Percentiles rank a stretch among this genome's conserved stretches.
Conservation (phyloP, 1,284 basidiomycete genomes). For the Ustilago shanxiensis region DNA sequence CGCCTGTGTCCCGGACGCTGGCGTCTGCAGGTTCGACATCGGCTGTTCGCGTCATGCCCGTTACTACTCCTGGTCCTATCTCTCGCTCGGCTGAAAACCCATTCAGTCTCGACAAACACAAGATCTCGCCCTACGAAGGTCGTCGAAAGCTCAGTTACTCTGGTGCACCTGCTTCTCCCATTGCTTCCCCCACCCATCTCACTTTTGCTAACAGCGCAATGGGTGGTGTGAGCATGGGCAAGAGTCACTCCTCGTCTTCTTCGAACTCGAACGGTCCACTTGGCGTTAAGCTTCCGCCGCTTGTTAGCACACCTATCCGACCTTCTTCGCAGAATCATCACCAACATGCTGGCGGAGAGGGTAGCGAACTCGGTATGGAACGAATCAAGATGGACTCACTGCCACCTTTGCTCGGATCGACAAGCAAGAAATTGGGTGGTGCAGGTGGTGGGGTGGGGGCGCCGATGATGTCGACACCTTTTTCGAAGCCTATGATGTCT, state of each 20-base stretch:
- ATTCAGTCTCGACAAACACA: slow-evolving; percentile 64
- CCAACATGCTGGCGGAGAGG: not conserved
- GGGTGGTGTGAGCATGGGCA: slow-evolving; percentile 17
- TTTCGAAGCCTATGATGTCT: slow-evolving; percentile 37
- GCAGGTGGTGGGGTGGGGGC: no score
- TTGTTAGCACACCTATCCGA: slow-evolving; percentile 48
- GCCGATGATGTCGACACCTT: slow-evolving; percentile 44
- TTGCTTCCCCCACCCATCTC: slow-evolving; percentile 34
- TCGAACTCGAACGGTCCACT: slow-evolving; percentile 7
- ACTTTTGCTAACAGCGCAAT: slow-evolving; percentile 8
- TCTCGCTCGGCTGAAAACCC: slow-evolving; percentile 46
- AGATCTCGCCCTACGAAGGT: slow-evolving; percentile 55
- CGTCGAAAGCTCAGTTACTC: slow-evolving; percentile 47
- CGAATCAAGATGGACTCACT: slow-evolving; percentile 33
- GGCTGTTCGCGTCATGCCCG: slow-evolving; percentile 28
- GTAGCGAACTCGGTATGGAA: slow-evolving; percentile 21
- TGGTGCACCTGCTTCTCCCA: slow-evolving; percentile 31
- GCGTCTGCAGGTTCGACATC: slow-evolving; percentile 20
- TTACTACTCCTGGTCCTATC: slow-evolving; percentile 35
- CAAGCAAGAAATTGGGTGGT: slow-evolving; percentile 31
- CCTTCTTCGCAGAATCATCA: slow-evolving; percentile 23
- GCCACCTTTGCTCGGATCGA: slow-evolving; percentile 36
- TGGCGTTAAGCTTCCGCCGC: slow-evolving; percentile 40
- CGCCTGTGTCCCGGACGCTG: slow-evolving; percentile 39
- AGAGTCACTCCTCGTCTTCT: slow-evolving; percentile 23